phyloP scores from a whole-genome alignment of 2,329 filamentous ascomycete species.

The Aquanectria penicillioides region DNA sequence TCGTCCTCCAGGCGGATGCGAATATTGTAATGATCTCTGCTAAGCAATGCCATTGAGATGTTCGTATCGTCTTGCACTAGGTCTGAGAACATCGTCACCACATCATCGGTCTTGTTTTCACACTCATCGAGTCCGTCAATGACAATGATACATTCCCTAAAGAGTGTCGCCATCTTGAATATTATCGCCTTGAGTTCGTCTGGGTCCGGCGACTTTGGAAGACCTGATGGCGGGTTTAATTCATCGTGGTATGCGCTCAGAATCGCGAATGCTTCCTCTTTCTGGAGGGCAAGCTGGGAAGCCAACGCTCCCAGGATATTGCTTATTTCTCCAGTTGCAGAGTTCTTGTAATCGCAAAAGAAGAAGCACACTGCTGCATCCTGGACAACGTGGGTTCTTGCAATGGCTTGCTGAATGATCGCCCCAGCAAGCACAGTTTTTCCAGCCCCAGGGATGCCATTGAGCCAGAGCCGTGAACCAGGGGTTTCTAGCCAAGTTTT shows the following conservation, averaged over 20 bases:
- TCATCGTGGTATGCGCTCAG: background rate
- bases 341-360: conserved; percentile 24
- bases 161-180: background rate
- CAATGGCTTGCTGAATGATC: conserved; percentile 6
- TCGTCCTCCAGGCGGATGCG: background rate
- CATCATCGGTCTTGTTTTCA: background rate
- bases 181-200: background rate
- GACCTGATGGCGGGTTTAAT: background rate
- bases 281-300: conserved; percentile 22
- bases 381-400: background rate
- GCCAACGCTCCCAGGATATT: background rate
- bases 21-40: conserved; percentile 20
- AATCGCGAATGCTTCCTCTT: background rate
- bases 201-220: background rate
- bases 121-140: conserved; percentile 21
- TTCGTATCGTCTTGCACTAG: background rate
- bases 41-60: conserved; percentile 17
- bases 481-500: conserved; percentile 14
- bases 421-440: conserved; percentile 24
- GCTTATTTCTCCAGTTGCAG: rapidly evolving
- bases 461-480: conserved; percentile 18
- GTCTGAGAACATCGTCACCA: background rate
- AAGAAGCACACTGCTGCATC: background rate
- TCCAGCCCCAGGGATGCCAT: conserved; percentile 20
- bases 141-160: conserved; percentile 3